These are phyloP conservation scores for Calamus simplicifolius DNA, from an alignment of 176 grass and related monocot genomes.

Conservation along the genomic window DNA sequence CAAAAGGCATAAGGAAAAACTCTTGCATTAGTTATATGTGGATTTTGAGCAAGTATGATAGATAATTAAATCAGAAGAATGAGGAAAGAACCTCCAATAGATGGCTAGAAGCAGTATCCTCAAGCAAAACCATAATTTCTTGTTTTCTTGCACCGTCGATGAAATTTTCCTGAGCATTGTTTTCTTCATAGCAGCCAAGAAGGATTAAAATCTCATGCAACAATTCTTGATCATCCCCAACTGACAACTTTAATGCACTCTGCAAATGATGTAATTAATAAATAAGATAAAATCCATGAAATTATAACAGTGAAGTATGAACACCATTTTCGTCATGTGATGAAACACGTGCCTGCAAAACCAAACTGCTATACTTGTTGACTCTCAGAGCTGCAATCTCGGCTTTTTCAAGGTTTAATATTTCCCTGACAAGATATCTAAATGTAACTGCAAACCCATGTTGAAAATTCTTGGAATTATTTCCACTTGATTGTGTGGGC, in stretches of 20 bases:
- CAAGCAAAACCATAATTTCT: slow-evolving; percentile 73
- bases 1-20: too few relatives aligned
- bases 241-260: slow-evolving; percentile 68
- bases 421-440: slow-evolving; percentile 57
- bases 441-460: slow-evolving; percentile 49
- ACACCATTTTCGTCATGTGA: not conserved
- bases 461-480: slow-evolving; percentile 28
- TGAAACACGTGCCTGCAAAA: slow-evolving; percentile 53
- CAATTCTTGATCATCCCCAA: slow-evolving; percentile 49
- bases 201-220: slow-evolving; percentile 52
- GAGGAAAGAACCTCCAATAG: slow-evolving; percentile 59
- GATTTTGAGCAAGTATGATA: slow-evolving; percentile 6
- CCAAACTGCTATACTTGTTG: slow-evolving; percentile 86
- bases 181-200: slow-evolving; percentile 45
- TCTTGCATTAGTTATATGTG: too few relatives aligned
- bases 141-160: slow-evolving; percentile 34
- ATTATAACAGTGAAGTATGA: not conserved
- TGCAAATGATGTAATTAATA: slow-evolving; percentile 21
- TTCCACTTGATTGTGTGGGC: slow-evolving; percentile 29
- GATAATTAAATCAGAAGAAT: slow-evolving; percentile 5
- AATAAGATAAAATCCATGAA: slow-evolving; percentile 11
- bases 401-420: slow-evolving; percentile 49
- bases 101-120: slow-evolving; percentile 86
- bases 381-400: slow-evolving; percentile 46
- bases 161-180: slow-evolving; percentile 16